phyloP scores from a whole-genome alignment of 2,329 filamentous ascomycete species.

The Fusarium haematococcum region DNA sequence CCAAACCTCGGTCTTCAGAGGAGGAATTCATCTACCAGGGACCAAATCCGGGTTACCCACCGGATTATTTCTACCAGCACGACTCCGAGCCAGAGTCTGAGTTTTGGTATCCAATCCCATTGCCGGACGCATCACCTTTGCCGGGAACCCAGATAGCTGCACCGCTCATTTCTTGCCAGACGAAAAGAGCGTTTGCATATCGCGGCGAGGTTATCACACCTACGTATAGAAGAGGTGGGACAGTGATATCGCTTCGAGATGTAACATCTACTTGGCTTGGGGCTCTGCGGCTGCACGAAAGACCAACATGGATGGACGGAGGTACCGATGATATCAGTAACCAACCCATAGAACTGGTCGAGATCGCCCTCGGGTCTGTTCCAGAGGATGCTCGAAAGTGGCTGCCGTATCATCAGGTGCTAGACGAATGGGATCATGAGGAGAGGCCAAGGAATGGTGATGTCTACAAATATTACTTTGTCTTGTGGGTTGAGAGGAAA shows the following conservation, averaged over 20 bases:
- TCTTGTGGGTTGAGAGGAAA: background rate
- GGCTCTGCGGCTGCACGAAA: background rate
- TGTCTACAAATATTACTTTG: background rate
- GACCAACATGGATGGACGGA: background rate
- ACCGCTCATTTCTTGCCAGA: background rate
- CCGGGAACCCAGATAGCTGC: background rate
- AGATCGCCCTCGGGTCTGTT: background rate
- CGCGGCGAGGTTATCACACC: background rate
- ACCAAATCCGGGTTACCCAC: background rate
- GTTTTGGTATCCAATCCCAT: background rate
- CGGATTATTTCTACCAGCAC: background rate
- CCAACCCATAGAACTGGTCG: background rate
- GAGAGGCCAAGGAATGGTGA: background rate
- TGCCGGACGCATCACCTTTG: background rate
- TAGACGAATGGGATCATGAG: background rate
- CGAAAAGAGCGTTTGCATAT: background rate
- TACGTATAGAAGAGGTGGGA: background rate
- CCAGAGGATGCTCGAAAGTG: background rate
- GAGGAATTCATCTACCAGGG: background rate
- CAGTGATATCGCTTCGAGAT: background rate
- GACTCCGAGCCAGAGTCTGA: background rate
- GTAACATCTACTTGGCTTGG: background rate
- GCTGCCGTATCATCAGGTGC: background rate
- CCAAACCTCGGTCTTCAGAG: background rate
- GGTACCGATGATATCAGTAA: background rate